phyloP scores from a whole-genome alignment of 257 asterid genomes.

The Salvia miltiorrhiza region DNA sequence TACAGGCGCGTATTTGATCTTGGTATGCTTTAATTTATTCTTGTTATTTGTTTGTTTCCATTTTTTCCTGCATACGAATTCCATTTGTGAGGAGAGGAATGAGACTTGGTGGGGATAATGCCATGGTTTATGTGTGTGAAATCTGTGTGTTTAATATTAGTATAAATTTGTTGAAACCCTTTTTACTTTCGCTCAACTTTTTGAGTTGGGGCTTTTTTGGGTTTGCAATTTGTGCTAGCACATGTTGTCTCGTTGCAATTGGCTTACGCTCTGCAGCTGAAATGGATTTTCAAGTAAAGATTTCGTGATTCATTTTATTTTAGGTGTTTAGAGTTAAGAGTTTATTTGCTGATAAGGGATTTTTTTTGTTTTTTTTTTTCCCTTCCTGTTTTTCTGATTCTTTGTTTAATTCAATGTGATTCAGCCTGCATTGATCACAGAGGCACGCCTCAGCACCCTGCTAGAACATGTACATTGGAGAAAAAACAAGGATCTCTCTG shows the following conservation, averaged over 20 bases:
- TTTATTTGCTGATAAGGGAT: conserved; percentile 4
- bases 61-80: neutral
- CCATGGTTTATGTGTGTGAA: neutral
- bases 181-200: neutral
- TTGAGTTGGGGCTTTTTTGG: neutral
- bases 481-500: conserved; percentile 57
- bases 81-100: neutral
- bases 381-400: neutral
- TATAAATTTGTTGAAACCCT: neutral
- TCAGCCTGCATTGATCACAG: conserved; percentile 92
- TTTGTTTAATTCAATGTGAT: neutral
- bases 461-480: conserved; percentile 88
- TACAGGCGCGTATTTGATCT: conserved; percentile 74
- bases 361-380: neutral
- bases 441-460: conserved; percentile 94
- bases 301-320: neutral
- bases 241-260: neutral
- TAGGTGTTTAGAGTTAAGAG: neutral
- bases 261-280: neutral
- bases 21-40: neutral
- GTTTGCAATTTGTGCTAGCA: neutral
- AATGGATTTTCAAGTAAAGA: neutral
- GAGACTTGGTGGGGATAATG: neutral
- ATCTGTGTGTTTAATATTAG: neutral
- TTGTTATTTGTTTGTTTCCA: neutral